A percentile compares a stretch with the other conserved stretches of the same genome.
Conservation (phyloP, 306 rosid species). For the Gleditsia sinensis region DNA sequence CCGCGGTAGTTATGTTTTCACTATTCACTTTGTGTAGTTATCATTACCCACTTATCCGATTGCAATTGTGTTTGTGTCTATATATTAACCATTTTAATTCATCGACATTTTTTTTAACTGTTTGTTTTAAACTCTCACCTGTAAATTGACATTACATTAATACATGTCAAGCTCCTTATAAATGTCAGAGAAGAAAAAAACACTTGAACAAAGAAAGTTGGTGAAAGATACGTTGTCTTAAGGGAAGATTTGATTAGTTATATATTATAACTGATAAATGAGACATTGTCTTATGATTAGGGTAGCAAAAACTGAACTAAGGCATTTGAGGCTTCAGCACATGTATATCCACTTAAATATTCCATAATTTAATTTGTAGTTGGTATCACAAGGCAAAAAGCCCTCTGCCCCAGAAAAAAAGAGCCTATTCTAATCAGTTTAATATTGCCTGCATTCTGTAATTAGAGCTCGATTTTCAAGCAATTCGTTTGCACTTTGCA, state of each 20-base stretch:
- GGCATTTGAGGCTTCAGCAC: constrained; percentile 6
- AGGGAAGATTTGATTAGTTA: not conserved
- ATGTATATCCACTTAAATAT: not conserved
- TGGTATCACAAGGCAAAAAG: constrained; percentile 1
- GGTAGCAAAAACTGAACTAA: not conserved
- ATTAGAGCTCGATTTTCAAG: constrained; percentile 17
- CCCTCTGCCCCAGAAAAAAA: constrained; percentile 1
- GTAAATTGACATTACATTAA: no score
- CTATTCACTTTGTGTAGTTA: no score
- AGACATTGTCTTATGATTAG: constrained; percentile 1
- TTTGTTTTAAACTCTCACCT: no score
- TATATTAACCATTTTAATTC: no score
- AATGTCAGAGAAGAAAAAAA: constrained; percentile 14
- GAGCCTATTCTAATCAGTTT: not conserved
- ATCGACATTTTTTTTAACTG: no score
- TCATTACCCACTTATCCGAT: no score
- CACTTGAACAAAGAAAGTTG: not conserved
- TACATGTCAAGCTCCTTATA: no score
- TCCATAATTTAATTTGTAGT: not conserved
- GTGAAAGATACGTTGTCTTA: constrained; percentile 27
- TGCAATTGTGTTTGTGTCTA: no score
- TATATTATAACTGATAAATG: constrained; percentile 16
- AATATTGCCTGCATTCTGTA: not conserved
- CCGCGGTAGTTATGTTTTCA: no score
- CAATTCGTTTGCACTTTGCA: not conserved